Evolutionary conservation across 2,329 filamentous ascomycete species (phyloP), one percentile per base, ranked within the genome.

Genomic region (Moelleriella libera): DNA sequence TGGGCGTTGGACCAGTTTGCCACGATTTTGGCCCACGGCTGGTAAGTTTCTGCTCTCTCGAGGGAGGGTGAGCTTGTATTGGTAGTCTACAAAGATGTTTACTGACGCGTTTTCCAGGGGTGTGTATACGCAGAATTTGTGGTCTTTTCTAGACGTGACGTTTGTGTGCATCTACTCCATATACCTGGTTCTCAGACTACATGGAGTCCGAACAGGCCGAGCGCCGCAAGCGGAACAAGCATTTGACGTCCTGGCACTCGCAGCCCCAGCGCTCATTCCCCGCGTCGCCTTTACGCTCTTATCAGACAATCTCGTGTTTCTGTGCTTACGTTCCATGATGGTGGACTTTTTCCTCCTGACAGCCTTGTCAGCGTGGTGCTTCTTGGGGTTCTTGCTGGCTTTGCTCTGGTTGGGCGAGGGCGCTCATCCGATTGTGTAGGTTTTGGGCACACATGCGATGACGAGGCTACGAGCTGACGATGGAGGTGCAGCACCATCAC

Each of bases 71-170:
- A 3, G 21, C 21, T 21, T 21, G 21, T 21, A 21, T 21, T 21
- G 21, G 21, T 21, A 21, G 21, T 21, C 8, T 8, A 8, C 32
- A 37, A 37, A 37, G 32, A 8, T 37, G 32, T 9, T 2, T 37
- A 37, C 4, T 21, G 21, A 21, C 21, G 21, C 21, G 28, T 5
- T n/a, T 43, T 28, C 3, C n/a, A 77, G 85, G 85, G 77, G 79
- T 49, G 86, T 92, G 1, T 89, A 92, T 58, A 88, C 86, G 0
- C 85, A 94, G 60, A 90, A 92, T 55, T 68, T 94, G 4, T 94
- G 87, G 87, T 88, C 85, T 0, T 92, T 94, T 57, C 74, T 94
- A 12, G 87, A 92, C 60, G 80, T 90, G 44, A 79, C 78, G 5
- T 94, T 90, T 57, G 75, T 80, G n/a, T 56, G 72, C 41, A 82